Evolutionary conservation across 768 basidiomycete genomes (phyloP), one percentile per base, ranked within the genome.

Genomic region (Pleurotus tuoliensis): DNA sequence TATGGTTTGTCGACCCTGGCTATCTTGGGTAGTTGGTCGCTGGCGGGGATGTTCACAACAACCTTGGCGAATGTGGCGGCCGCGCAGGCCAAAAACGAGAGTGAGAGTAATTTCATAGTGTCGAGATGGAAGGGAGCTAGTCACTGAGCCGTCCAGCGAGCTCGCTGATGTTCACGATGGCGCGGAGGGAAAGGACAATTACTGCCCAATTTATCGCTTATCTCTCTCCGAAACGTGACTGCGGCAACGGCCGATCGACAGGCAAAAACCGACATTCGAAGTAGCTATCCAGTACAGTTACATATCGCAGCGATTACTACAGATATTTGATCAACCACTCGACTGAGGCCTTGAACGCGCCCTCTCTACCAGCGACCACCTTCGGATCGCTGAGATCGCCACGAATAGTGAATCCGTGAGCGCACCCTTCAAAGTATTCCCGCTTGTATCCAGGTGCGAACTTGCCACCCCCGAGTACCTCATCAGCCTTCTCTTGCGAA

Each of bases 11-110:
- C 74, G 39, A 86, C 70, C 58, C 91, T 85, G 18, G 92, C 93
- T 58, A 97, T 82, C 43, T 79, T 77, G 16, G 94, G 93, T 44
- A 84, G 81, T 71, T 98, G 95, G 30, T 76, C 74, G 59, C 82
- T 76, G 40, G 92, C 73, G 25, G 90, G 83, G 66, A 81, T 80
- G 47, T 74, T 65, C 44, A 94, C 75, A 56, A 67, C 72, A 43
- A 82, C 74, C 56, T 81, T 73, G 11, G 56, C 46, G 54, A 67
- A 69, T 47, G 68, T 66, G 48, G 73, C 66, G 59, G 68, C 66
- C 60, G 76, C 65, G 48, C 71, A 65, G 61, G 70, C 69, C 63
- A 82, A 57, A 64, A 79, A 60, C 63, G 62, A 71, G 62, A 84
- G 84, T 83, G 80, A 81, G 83, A 76, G 65, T 79, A 78, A 67